Evolutionary conservation across 2,329 filamentous ascomycete genomes (phyloP).

Genomic region (Ophiostoma australiae): DNA sequence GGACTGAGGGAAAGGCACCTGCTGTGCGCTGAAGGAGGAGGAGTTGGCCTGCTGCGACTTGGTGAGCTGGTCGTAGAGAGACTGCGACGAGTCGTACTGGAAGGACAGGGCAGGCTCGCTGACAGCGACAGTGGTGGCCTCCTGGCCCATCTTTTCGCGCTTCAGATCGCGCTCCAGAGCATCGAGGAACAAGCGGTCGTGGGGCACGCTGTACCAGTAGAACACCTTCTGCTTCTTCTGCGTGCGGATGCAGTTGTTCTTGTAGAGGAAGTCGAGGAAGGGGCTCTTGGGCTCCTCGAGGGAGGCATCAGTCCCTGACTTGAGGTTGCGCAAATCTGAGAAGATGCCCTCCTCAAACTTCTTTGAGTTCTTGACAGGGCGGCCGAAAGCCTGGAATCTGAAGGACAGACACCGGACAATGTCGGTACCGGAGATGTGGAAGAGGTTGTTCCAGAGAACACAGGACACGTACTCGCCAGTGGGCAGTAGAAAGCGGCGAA

Average conservation of each 20-base stretch:
- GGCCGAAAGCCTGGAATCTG: constrained; percentile 95
- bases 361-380: constrained; percentile 98
- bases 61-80: constrained; percentile 97
- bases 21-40: constrained; percentile 85
- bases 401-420: constrained; percentile 98
- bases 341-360: constrained; percentile 99
- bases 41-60: constrained; percentile 99
- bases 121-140: constrained; percentile 92
- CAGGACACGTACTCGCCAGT: constrained; percentile 99
- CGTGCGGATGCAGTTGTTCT: constrained; percentile 99
- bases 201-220: constrained; percentile 99
- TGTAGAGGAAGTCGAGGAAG: constrained; percentile 98
- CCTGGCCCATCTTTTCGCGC: constrained; percentile 98
- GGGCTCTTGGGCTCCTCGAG: constrained; percentile 98
- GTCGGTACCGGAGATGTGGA: constrained; percentile 98
- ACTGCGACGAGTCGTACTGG: constrained; percentile 98
- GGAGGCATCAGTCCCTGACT: constrained; percentile 95
- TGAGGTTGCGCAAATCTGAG: constrained; percentile 94
- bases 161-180: constrained; percentile 95
- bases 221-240: constrained; percentile 99
- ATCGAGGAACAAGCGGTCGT: constrained; percentile 95
- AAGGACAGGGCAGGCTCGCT: constrained; percentile 97
- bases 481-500: constrained; percentile 87
- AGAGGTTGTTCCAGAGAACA: constrained; percentile 98
- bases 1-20: constrained; percentile 62